Percentiles rank a stretch among this genome's conserved stretches.
phyloP scores from a whole-genome alignment of 129 eudicot genomes.

The Pulicaria dysenterica region DNA sequence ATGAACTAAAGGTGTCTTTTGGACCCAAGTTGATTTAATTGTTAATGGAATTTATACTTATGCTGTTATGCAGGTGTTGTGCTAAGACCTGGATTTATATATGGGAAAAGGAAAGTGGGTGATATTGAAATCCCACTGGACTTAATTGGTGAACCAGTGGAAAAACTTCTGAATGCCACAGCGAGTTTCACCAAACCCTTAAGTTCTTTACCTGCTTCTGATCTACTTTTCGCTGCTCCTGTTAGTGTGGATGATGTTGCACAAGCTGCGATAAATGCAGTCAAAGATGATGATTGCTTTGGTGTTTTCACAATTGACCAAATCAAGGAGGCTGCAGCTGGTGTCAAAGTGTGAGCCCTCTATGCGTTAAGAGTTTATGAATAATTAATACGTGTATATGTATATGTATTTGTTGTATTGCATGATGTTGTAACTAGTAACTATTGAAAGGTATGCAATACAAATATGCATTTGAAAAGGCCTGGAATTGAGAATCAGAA shows the following conservation, averaged over 20 bases:
- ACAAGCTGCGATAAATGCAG: constrained; percentile 72
- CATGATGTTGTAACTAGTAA: constrained; percentile 15
- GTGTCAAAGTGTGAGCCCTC: constrained; percentile 54
- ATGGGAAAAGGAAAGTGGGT: constrained; percentile 91
- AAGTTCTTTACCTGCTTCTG: constrained; percentile 82
- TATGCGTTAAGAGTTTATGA: neutral
- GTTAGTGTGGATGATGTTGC: constrained; percentile 91
- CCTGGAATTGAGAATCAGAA: constrained; percentile 6
- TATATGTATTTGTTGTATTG: constrained; percentile 1
- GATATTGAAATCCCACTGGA: constrained; percentile 87
- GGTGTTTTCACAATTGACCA: constrained; percentile 89
- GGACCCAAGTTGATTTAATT: no score
- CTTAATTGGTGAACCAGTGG: constrained; percentile 81
- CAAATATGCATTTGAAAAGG: constrained; percentile 14
- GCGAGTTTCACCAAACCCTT: constrained; percentile 77
- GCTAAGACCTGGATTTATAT: constrained; percentile 88
- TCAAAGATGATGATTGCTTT: constrained; percentile 80
- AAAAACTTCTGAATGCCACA: constrained; percentile 61
- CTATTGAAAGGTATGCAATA: constrained; percentile 19
- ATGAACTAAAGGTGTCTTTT: no score
- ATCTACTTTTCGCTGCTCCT: constrained; percentile 83
- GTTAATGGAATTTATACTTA: neutral
- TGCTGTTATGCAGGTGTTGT: constrained; percentile 83
- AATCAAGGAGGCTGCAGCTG: constrained; percentile 83
- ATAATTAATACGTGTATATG: neutral